phyloP scores from a whole-genome alignment of 192 early-diverging fungal species.

The Umbelopsis vinacea region DNA sequence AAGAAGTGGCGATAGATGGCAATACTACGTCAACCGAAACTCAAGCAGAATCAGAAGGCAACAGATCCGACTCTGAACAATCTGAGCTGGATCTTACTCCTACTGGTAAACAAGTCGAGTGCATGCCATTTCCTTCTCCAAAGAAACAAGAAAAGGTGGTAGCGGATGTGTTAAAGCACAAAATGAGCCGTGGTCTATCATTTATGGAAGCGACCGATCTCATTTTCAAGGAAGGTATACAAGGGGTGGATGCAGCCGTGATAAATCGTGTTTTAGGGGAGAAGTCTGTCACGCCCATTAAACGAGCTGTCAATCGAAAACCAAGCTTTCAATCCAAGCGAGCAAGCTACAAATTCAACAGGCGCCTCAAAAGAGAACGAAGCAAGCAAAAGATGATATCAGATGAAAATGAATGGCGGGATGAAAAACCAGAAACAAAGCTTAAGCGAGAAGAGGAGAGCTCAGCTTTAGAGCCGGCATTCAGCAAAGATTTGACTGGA shows the following conservation, averaged over 20 bases:
- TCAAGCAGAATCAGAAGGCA: background rate
- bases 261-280: conserved; percentile 3
- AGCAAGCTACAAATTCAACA: background rate
- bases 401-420: background rate
- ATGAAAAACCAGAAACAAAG: background rate
- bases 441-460: background rate
- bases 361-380: background rate
- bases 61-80: background rate
- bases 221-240: conserved; percentile 17
- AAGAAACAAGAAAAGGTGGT: conserved; percentile 1
- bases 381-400: background rate
- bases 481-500: too few relatives aligned
- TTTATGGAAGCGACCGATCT: background rate
- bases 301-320: background rate
- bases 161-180: conserved; percentile 6
- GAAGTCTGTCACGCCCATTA: conserved; percentile 9
- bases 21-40: background rate
- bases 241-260: conserved; percentile 8
- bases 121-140: conserved; percentile 16
- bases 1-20: background rate
- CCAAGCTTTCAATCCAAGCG: conserved; percentile 1
- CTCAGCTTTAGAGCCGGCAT: too few relatives aligned
- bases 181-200: background rate
- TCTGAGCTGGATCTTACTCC: conserved; percentile 3
- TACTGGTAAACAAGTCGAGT: conserved; percentile 7